Evolutionary conservation across 768 basidiomycete genomes (phyloP), one percentile per base, ranked within the genome.

Genomic region (Hemileccinum rubropunctum): DNA sequence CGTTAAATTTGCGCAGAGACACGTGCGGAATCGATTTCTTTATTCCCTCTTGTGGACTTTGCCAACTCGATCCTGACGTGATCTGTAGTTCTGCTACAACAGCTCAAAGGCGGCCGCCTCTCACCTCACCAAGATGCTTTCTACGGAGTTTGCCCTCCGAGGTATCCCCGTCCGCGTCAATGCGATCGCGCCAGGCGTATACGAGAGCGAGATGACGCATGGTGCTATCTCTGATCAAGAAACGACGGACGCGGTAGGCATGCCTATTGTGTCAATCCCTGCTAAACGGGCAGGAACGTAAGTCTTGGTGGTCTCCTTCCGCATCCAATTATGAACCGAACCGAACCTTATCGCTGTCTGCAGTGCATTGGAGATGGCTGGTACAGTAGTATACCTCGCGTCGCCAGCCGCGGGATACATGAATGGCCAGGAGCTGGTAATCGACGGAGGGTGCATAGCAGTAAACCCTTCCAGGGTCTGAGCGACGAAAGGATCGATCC

Each of bases 21-120:
- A 91, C 59, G 89, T 90, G 66, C n/a, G 84, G n/a, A 40, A n/a
- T 32, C 14, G 20, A 1, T 21, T 40, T 20, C n/a, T 34, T n/a
- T n/a, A n/a, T n/a, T 36, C 3, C 4, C 42, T 34, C 6, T 39
- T 28, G 28, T 12, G n/a, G n/a, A n/a, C n/a, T n/a, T n/a, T n/a
- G n/a, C n/a, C 20, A n/a, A n/a, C 35, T 41, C 35, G 26, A 28
- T 26, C 26, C 11, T n/a, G 26, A 38, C 35, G 34, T 18, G 17
- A 32, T 20, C 44, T 20, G 21, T 58, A 91, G 89, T 91, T 91
- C 62, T 80, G 78, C 26, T 91, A 91, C 66, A 91, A 91, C 65
- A 86, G 84, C 58, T 73, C 85, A 7, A 91, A 91, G 64, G 87
- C 86, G 0, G 90, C 87, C 3, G 82, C 81, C 5, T 77, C 84